These are phyloP conservation scores for Eucalyptus regnans DNA, from an alignment of 345 rosid species.

Conservation along the genomic window DNA sequence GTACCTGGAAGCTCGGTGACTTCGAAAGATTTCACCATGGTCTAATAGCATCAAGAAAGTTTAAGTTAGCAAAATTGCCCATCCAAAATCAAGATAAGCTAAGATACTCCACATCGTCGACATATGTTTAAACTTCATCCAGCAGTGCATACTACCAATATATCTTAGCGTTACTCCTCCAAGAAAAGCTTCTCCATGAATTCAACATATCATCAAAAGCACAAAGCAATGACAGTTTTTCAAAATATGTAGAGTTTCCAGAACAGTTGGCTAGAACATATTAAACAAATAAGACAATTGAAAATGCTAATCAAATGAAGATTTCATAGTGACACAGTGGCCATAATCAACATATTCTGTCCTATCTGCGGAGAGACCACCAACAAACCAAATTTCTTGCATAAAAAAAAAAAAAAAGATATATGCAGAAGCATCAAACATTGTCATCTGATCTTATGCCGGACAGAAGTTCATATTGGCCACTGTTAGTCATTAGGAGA, in stretches of 20 bases:
- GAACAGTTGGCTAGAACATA: neutral
- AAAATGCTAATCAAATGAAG: neutral
- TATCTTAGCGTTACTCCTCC: neutral
- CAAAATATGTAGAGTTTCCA: neutral
- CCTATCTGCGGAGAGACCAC: neutral
- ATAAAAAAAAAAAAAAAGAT: neutral
- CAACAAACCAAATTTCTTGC: neutral
- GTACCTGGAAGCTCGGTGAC: slow-evolving; percentile 38
- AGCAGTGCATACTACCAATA: neutral
- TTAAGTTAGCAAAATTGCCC: neutral
- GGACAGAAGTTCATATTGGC: neutral
- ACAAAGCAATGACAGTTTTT: neutral
- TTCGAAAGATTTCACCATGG: slow-evolving; percentile 35
- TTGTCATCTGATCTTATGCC: neutral
- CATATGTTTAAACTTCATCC: neutral
- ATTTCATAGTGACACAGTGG: neutral
- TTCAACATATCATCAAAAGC: neutral
- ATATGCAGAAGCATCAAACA: neutral
- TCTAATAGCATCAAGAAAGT: neutral
- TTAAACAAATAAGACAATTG: neutral
- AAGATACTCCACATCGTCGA: neutral
- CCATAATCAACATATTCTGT: neutral
- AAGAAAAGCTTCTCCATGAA: neutral
- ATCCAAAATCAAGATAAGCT: neutral
- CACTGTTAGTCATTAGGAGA: neutral